Base-by-base conservation (phyloP, 1,139 yeast genomes). In the Yamadazyma friedrichii region DNA sequence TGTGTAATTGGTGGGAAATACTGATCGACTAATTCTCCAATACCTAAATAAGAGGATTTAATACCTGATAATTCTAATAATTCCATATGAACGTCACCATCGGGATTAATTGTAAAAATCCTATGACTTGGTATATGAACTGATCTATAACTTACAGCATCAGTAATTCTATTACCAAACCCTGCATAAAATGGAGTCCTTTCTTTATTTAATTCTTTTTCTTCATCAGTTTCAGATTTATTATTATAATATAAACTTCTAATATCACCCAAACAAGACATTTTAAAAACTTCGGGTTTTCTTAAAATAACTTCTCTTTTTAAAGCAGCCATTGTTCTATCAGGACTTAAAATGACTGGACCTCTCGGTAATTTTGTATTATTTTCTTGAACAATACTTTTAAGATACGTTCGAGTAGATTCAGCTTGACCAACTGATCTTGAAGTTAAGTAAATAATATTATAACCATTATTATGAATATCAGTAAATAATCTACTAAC, bases 71-170 rank as follows among this genome's bases (percentile, higher is more conserved):
- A 72, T 59, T 94, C 98, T 43, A 94, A 71, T 51, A 94, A 74
- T 63, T 94, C 98, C 95, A 94, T 85, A 67, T 88, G 96, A 27
- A 94, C 98, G 52, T 94, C 98, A 2, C 98, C 97, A 48, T 88
- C 88, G 0, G 98, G 93, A 55, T 94, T 93, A 52, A 94, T 94
- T 4, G 99, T 94, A 60, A 94, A 94, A 36, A 94, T 91, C 48
- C 96, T 74, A 33, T 96, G 94, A 26, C 95, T 83, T 2, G 98
- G 98, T 8, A 94, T 88, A 10, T 94, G 89, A 4, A 93, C 98
- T 10, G 93, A 85, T 53, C 98, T 74, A 61, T 94, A 94, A 44
- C 97, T 88, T 42, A 94, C 76, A 5, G 98, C 98, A 66, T 94
- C 99, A 0, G 99, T 94, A 45, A 94, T 93, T 52, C 96, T 74